Evolutionary conservation across 129 eudicot genomes (phyloP), one percentile per base, ranked within the genome.

Genomic region (Saussurea involucrata): DNA sequence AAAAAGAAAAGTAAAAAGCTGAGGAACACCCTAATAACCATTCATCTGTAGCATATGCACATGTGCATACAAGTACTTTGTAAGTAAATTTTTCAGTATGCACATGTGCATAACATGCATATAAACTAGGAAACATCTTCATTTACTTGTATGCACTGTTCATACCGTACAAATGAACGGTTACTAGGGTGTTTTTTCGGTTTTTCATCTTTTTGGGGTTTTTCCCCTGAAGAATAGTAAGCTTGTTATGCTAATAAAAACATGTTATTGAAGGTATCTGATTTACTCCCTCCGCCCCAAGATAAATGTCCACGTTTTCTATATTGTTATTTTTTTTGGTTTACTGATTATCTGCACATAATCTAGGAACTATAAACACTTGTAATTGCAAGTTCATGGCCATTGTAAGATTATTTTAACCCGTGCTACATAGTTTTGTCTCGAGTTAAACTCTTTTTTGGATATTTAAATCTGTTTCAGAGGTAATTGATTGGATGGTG

Each of bases 401-500:
- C 40, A 44, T 53, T 25, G 53, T 61, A 13, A 32, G 58, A 72
- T 29, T 63, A 53, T 20, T 73, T 63, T 65, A 31, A 25, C 29
- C 37, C 21, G 4, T 49, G 42, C 24, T 27, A 27, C 27, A 9
- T 55, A 17, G n/a, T 28, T 8, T 40, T 73, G 63, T 27, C 11
- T 64, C 31, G 65, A 32, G 66, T 55, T 72, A 33, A 76, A 33
- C 25, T 34, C n/a, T 31, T 24, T 57, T 42, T 24, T 65, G 65
- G 71, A 36, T 36, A 36, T 29, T 21, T 34, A 8, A 80, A 33
- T 74, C 64, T 79, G 37, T 79, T 71, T 71, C 94, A 91, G 97
- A 83, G 10, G 71, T 85, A 79, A 74, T 92, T 70, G 84, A 80
- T 71, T 71, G 33, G 76, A 87, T 92, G 95, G 57, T 84, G 76